phyloP scores from a whole-genome alignment of 495 filamentous ascomycete species.

The Neurospora sp. region DNA sequence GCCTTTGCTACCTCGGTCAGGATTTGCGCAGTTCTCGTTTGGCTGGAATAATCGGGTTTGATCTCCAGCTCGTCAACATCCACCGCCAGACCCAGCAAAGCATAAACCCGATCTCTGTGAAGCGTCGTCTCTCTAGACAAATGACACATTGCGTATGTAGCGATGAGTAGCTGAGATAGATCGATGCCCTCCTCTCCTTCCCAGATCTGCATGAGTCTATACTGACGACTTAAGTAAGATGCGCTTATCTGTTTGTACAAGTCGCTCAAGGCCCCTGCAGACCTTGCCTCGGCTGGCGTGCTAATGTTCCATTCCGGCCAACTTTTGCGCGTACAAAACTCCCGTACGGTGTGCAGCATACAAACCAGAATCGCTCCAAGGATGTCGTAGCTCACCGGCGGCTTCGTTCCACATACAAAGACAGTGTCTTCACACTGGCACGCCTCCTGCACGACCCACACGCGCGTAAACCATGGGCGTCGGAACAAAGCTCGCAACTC shows the following conservation, averaged over 20 bases:
- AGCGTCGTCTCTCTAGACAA: neutral
- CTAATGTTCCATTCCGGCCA: too few species aligned
- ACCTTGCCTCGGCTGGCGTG: too few species aligned
- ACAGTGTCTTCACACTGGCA: constrained; percentile 12
- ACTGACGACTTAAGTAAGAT: neutral
- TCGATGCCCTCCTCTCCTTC: neutral
- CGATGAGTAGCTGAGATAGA: neutral
- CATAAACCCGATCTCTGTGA: constrained; percentile 8
- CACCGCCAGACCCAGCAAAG: constrained; percentile 4
- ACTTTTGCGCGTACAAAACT: neutral
- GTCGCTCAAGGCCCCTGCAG: neutral
- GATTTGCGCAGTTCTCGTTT: neutral
- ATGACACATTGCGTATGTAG: neutral
- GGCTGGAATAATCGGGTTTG: neutral
- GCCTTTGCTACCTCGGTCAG: neutral
- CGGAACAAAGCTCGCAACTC: constrained; percentile 5
- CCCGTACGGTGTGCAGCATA: neutral
- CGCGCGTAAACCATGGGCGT: constrained; percentile 20
- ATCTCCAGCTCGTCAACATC: constrained; percentile 7
- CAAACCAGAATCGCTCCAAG: fast-evolving
- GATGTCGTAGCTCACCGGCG: neutral
- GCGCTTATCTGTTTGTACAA: neutral
- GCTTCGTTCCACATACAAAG: constrained; percentile 9
- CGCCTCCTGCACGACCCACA: constrained; percentile 24
- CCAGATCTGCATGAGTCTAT: neutral